Conservation (phyloP, 2,329 filamentous ascomycete genomes). For the Aspergillus ochraceus region DNA sequence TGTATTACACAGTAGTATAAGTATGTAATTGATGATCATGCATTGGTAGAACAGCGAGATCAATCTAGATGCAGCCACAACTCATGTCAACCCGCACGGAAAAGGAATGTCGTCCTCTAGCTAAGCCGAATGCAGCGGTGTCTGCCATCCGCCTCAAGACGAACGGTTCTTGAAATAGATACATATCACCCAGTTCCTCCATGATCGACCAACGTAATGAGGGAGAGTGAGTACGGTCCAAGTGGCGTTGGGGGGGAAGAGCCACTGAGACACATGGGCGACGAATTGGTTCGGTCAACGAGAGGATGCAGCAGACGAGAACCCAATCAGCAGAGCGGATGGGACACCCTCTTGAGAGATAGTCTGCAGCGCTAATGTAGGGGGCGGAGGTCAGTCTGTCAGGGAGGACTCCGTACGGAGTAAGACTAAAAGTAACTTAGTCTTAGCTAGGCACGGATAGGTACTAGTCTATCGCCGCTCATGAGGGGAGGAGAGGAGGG, state of each 20-base stretch:
- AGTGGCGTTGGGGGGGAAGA: background rate
- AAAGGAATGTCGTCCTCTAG: background rate
- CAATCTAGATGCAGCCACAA: too few relatives aligned
- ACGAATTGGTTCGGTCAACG: background rate
- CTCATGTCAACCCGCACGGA: background rate
- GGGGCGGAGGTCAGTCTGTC: background rate
- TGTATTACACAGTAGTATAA: too few relatives aligned
- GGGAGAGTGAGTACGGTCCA: background rate
- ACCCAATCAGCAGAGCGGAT: background rate
- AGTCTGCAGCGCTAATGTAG: background rate
- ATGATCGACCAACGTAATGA: slow-evolving; percentile 1
- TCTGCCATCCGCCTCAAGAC: background rate
- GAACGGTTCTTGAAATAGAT: slow-evolving; percentile 6
- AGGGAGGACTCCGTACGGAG: background rate
- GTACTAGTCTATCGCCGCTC: background rate
- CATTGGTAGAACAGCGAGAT: too few relatives aligned
- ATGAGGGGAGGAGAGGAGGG: background rate
- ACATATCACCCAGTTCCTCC: background rate
- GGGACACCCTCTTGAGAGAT: background rate
- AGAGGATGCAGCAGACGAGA: background rate
- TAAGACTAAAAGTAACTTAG: too few relatives aligned
- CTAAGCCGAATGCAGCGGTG: background rate
- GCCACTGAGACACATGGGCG: slow-evolving; percentile 7
- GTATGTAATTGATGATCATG: too few relatives aligned
- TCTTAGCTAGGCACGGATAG: too few relatives aligned